Evolutionary conservation across 257 asterid genomes (phyloP), one percentile per base, ranked within the genome.

Genomic region (Jacaranda mimosifolia): DNA sequence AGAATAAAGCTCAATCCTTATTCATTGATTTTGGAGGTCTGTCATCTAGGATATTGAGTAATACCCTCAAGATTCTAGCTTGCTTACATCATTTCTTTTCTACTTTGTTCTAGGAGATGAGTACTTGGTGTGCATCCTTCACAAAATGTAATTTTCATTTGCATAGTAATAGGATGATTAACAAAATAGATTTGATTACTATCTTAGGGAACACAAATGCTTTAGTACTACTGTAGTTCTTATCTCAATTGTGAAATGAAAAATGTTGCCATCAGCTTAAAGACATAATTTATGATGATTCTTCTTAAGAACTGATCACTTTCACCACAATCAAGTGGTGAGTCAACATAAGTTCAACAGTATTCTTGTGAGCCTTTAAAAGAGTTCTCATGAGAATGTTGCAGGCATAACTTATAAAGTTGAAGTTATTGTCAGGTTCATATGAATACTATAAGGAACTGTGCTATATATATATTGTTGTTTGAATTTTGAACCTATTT

Each of bases 341-440:
- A n/a, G n/a, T n/a, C n/a, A n/a, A n/a, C n/a, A n/a, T n/a, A n/a
- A n/a, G n/a, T n/a, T n/a, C n/a, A n/a, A n/a, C n/a, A n/a, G n/a
- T n/a, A 7, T 59, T 77, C 53, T 73, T 42, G 11, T 68, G 17
- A 19, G 63, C 7, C 57, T 77, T n/a, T n/a, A n/a, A n/a, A 21
- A 11, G 12, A 35, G 59, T 19, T 64, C 8, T 39, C 62, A 19
- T 46, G 42, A 14, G 63, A 51, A n/a, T n/a, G 49, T 17, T 36
- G 35, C 19, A 40, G 42, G 9, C 1, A 36, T 36, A 12, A 18
- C 45, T 43, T 45, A 69, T 21, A 56, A 45, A 49, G 59, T 18
- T 40, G 42, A 43, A 45, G n/a, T n/a, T n/a, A n/a, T n/a, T n/a
- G n/a, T n/a, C n/a, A n/a, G n/a, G n/a, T n/a, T n/a, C n/a, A n/a